A percentile compares a stretch with the other conserved stretches of the same genome.
These are phyloP conservation scores for Rhodomyrtus psidioides DNA, from an alignment of 441 rosid species.

Conservation along the genomic window DNA sequence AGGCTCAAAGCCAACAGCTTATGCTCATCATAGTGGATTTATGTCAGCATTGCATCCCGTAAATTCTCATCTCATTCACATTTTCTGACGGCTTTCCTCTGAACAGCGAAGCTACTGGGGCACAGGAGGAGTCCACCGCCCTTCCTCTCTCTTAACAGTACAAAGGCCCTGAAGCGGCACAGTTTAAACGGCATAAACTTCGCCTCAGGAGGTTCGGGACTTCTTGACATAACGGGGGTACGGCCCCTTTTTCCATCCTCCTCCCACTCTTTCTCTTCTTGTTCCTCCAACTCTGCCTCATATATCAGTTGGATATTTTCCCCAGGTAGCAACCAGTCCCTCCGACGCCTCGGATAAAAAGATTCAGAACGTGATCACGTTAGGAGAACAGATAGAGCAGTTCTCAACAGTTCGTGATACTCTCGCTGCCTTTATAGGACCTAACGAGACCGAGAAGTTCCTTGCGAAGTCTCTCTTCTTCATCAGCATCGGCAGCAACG, in stretches of 20 bases:
- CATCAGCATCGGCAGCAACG: slow-evolving; percentile 51
- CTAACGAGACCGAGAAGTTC: slow-evolving; percentile 7
- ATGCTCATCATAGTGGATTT: background rate
- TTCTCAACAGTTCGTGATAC: slow-evolving; percentile 4
- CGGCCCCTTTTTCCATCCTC: background rate
- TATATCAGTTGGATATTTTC: background rate
- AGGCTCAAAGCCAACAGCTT: background rate
- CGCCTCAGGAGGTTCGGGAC: slow-evolving; percentile 51
- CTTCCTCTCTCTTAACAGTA: slow-evolving; percentile 18
- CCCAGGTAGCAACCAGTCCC: slow-evolving; percentile 2
- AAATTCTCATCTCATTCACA: background rate
- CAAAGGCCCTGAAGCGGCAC: slow-evolving; percentile 8
- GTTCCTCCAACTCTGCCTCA: background rate
- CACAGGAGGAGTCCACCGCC: slow-evolving; percentile 38
- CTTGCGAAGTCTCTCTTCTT: slow-evolving; percentile 32
- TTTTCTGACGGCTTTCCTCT: background rate
- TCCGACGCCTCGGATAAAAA: background rate
- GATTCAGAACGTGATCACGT: slow-evolving; percentile 18
- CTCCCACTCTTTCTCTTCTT: background rate
- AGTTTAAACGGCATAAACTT: slow-evolving; percentile 37
- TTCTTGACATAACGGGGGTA: slow-evolving; percentile 36
- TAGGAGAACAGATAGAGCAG: slow-evolving; percentile 32
- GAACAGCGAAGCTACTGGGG: slow-evolving; percentile 29
- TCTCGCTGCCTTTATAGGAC: slow-evolving; percentile 15
- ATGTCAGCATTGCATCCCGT: background rate